These are phyloP conservation scores for Backusella sp. DNA, from an alignment of 192 early-diverging fungal species.

Conservation along the genomic window DNA sequence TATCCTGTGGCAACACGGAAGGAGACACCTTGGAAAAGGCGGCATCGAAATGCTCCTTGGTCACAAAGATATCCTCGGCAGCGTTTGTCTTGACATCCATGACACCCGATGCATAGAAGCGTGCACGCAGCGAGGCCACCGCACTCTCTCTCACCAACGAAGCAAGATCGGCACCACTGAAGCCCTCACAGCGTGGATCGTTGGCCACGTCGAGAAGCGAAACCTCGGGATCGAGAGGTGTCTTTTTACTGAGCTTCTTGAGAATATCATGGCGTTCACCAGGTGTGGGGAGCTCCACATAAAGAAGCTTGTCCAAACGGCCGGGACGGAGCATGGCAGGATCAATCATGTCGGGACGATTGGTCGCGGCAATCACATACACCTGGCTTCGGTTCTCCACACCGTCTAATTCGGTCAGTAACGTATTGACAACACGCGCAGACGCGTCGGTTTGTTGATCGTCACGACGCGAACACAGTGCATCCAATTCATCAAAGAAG, in stretches of 20 bases:
- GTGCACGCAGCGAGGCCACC: slow-evolving; percentile 73
- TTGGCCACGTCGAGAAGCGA: slow-evolving; percentile 56
- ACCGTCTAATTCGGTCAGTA: slow-evolving; percentile 96
- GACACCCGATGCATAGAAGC: slow-evolving; percentile 47
- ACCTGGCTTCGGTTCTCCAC: slow-evolving; percentile 86
- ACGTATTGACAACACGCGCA: slow-evolving; percentile 95
- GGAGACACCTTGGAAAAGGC: slow-evolving; percentile 81
- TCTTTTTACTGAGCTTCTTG: slow-evolving; percentile 72
- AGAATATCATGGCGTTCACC: slow-evolving; percentile 85
- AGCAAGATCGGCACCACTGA: slow-evolving; percentile 76
- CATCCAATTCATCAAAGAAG: slow-evolving; percentile 98
- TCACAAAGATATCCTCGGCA: slow-evolving; percentile 52
- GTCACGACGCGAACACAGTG: slow-evolving; percentile 87
- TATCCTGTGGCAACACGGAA: slow-evolving; percentile 59
- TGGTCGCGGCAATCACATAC: slow-evolving; percentile 97
- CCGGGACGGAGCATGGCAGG: slow-evolving; percentile 98
- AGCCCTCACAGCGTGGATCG: slow-evolving; percentile 66
- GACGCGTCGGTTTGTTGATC: slow-evolving; percentile 87
- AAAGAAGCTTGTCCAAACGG: slow-evolving; percentile 95
- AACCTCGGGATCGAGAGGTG: slow-evolving; percentile 67
- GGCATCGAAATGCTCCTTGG: slow-evolving; percentile 65
- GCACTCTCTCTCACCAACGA: slow-evolving; percentile 79
- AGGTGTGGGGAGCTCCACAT: slow-evolving; percentile 88
- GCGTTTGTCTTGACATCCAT: slow-evolving; percentile 19
- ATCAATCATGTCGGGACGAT: slow-evolving; percentile 88